phyloP scores from a whole-genome alignment of 768 basidiomycete species.

The Podaxis sp. region DNA sequence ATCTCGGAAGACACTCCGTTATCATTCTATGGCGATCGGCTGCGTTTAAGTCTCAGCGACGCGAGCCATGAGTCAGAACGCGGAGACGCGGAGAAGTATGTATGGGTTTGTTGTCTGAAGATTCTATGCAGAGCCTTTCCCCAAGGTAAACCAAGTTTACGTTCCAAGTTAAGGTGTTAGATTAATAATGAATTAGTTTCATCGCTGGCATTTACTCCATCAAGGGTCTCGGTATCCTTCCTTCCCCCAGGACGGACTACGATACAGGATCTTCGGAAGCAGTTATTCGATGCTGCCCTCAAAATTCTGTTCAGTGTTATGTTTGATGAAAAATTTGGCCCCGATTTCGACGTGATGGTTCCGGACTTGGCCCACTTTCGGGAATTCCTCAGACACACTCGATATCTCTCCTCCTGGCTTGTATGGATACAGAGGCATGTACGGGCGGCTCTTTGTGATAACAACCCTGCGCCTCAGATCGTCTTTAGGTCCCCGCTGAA shows the following conservation, averaged over 20 bases:
- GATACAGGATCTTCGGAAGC: background rate
- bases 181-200: background rate
- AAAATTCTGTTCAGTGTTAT: background rate
- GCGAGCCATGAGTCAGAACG: no score
- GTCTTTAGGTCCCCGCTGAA: background rate
- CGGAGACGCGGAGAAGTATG: background rate
- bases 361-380: background rate
- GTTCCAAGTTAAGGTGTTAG: background rate
- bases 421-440: background rate
- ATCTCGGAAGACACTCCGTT: no score
- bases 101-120: background rate
- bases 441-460: background rate
- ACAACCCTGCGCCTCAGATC: background rate
- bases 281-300: background rate
- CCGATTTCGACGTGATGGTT: background rate
- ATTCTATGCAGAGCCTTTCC: background rate
- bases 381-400: background rate
- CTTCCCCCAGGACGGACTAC: background rate
- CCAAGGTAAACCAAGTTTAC: background rate
- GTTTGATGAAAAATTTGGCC: background rate
- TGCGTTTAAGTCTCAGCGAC: no score
- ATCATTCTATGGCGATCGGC: no score
- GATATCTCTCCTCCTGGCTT: background rate
- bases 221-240: background rate
- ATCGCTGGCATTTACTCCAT: background rate